Percentiles rank a stretch among this genome's conserved stretches.
Conservation (phyloP, 2,329 filamentous ascomycete species). For the Blastomyces gilchristii region DNA sequence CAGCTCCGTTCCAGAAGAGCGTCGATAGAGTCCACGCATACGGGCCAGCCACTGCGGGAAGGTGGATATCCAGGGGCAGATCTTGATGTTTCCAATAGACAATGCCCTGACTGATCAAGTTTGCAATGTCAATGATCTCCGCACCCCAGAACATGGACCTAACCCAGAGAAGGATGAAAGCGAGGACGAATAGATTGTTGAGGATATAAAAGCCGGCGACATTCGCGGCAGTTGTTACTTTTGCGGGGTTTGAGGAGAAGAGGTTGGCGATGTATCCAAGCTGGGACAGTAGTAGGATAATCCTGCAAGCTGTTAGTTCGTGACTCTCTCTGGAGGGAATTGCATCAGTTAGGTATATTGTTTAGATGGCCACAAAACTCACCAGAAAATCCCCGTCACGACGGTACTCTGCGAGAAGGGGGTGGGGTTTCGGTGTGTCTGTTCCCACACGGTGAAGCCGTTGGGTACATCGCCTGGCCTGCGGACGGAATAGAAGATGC, state of each 20-base stretch:
- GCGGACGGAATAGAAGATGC: conserved; percentile 63
- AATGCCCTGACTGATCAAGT: conserved; percentile 68
- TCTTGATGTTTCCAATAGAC: conserved; percentile 72
- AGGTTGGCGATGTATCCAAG: conserved; percentile 65
- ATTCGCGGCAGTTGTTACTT: conserved; percentile 59
- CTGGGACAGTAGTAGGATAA: conserved; percentile 65
- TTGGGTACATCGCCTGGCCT: conserved; percentile 52
- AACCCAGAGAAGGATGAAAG: conserved; percentile 75
- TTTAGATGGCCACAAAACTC: conserved; percentile 16
- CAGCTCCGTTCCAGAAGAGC: conserved; percentile 80
- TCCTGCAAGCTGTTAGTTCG: conserved; percentile 36
- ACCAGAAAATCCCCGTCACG: conserved; percentile 66
- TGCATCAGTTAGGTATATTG: too few relatives aligned
- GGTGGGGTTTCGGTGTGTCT: conserved; percentile 56
- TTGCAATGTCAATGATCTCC: conserved; percentile 64
- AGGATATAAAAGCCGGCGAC: conserved; percentile 76
- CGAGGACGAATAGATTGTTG: conserved; percentile 73
- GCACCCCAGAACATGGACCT: conserved; percentile 64
- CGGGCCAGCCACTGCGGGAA: conserved; percentile 63
- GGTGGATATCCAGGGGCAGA: conserved; percentile 64
- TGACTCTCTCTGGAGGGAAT: background rate
- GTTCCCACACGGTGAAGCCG: conserved; percentile 61
- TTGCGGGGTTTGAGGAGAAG: conserved; percentile 55
- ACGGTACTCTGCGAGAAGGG: conserved; percentile 64
- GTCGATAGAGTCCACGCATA: conserved; percentile 79